These are phyloP conservation scores for Borovskyia barvae DNA, from an alignment of 208 protist genomes.

Conservation along the genomic window DNA sequence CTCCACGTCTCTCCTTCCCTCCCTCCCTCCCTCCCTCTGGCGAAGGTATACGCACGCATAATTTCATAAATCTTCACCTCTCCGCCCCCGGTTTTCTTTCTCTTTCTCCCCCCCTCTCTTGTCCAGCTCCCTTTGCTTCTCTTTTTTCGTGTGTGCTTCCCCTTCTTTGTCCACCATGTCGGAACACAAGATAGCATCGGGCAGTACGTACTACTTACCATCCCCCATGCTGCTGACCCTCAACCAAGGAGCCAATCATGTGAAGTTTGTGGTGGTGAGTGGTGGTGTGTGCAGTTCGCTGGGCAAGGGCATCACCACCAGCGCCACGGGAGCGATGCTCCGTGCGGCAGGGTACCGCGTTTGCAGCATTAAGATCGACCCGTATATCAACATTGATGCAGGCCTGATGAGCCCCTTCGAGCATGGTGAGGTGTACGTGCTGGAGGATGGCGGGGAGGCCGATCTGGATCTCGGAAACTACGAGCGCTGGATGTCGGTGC, in stretches of 20 bases:
- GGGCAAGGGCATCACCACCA: constrained; percentile 96
- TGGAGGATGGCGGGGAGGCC: constrained; percentile 97
- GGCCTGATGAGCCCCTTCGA: constrained; percentile 96
- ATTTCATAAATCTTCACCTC: too few relatives aligned
- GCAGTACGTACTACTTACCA: constrained; percentile 75
- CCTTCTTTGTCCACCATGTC: constrained; percentile 17
- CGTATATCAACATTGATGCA: constrained; percentile 98
- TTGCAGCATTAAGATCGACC: constrained; percentile 99
- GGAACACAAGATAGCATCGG: constrained; percentile 48
- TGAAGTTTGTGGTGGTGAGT: constrained; percentile 97
- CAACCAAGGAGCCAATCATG: constrained; percentile 29
- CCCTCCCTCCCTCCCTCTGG: too few relatives aligned
- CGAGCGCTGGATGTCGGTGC: constrained; percentile 98
- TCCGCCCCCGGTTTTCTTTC: too few relatives aligned
- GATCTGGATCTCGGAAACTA: constrained; percentile 99
- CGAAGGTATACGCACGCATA: too few relatives aligned
- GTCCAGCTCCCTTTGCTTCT: too few relatives aligned
- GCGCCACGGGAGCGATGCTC: constrained; percentile 80
- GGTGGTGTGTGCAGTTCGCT: constrained; percentile 98
- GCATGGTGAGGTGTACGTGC: constrained; percentile 98
- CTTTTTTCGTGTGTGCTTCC: too few relatives aligned
- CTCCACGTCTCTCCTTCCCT: too few relatives aligned
- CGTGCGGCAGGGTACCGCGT: constrained; percentile 90
- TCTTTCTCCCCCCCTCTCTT: too few relatives aligned
- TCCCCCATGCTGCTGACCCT: constrained; percentile 66